Evolutionary conservation across 1,139 yeast genomes (phyloP), one percentile per base, ranked within the genome.

Genomic region (Geotrichum klebahnii): DNA sequence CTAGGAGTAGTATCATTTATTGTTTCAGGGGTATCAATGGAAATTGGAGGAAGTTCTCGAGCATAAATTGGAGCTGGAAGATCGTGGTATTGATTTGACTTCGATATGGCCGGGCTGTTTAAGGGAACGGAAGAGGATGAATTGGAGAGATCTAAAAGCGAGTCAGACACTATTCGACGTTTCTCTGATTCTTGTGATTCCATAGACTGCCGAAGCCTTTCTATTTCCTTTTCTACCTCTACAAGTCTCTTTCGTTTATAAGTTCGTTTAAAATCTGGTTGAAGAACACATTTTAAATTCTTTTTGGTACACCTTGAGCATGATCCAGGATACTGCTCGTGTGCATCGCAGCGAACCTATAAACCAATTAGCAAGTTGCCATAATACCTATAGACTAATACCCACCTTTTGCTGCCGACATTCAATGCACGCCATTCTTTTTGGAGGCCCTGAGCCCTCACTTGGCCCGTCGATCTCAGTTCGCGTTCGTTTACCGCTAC

Each of bases 401-500:
- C 49, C 49, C 51, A 68, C 73, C 68, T 92, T 92, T 64, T 92
- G 98, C 66, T 92, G 98, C 17, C 98, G 78, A 64, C 98, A 92
- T 63, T 90, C 96, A 2, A 87, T 88, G 71, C 98, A 92, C 0
- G 97, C 97, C 66, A 89, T 81, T 54, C 82, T 76, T 62, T 82
- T 82, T 5, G 41, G 32, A 12, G 36, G 35, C 22, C 5, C 22
- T 10, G 5, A 5, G 22, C 19, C 9, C 14, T 34, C 37, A 31
- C 17, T 5, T n/a, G 37, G 12, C 8, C n/a, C 34, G 8, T 31
- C 16, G 5, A 12, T 5, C 5, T 6, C n/a, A 14, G n/a, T 31
- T 8, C 16, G 31, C 31, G 31, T 12, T 14, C 17, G 22, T 35
- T 34, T 34, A 16, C 20, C 20, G 9, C 12, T 10, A 8, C 17